A percentile compares a stretch with the other conserved stretches of the same genome.
phyloP scores from a whole-genome alignment of 2,329 filamentous ascomycete genomes.

The Aschersonia sp. region DNA sequence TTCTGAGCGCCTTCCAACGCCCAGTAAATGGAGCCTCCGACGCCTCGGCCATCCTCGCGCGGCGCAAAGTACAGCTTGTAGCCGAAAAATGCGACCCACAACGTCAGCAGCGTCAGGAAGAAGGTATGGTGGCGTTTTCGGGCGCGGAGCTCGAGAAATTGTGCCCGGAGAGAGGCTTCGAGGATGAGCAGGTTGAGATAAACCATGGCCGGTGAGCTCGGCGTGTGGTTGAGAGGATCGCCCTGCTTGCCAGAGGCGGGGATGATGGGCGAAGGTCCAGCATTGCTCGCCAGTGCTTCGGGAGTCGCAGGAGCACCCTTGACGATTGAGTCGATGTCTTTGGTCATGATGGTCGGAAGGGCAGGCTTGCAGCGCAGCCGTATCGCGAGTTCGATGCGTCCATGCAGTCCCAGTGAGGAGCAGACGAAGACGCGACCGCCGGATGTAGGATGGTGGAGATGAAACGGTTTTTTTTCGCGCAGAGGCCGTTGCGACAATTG shows the following conservation, averaged over 20 bases:
- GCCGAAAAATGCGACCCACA: slow-evolving; percentile 74
- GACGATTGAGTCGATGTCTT: slow-evolving; percentile 73
- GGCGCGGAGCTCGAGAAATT: slow-evolving; percentile 81
- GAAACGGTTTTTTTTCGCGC: too few species aligned
- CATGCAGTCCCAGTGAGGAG: neutral
- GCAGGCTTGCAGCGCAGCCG: neutral
- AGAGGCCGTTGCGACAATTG: too few species aligned
- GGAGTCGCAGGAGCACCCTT: slow-evolving; percentile 68
- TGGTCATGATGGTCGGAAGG: slow-evolving; percentile 32
- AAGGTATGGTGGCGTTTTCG: slow-evolving; percentile 86
- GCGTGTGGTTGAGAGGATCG: slow-evolving; percentile 67
- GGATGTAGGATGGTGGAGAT: too few species aligned
- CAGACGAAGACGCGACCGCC: too few species aligned
- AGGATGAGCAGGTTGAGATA: slow-evolving; percentile 97
- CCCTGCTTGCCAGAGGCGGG: slow-evolving; percentile 29
- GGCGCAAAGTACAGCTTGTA: slow-evolving; percentile 91
- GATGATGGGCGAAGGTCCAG: slow-evolving; percentile 27
- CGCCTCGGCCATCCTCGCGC: slow-evolving; percentile 81
- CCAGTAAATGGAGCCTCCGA: slow-evolving; percentile 94
- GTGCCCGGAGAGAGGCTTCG: slow-evolving; percentile 81
- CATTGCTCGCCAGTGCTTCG: slow-evolving; percentile 26
- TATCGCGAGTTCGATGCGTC: neutral
- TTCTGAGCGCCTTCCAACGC: slow-evolving; percentile 82
- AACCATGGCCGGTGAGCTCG: slow-evolving; percentile 88
- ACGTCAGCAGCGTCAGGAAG: slow-evolving; percentile 63